Percentiles rank a stretch among this genome's conserved stretches.
Evolutionary conservation across 805 yeast species (phyloP).

Genomic region (Tetrapisispora arboricola): DNA sequence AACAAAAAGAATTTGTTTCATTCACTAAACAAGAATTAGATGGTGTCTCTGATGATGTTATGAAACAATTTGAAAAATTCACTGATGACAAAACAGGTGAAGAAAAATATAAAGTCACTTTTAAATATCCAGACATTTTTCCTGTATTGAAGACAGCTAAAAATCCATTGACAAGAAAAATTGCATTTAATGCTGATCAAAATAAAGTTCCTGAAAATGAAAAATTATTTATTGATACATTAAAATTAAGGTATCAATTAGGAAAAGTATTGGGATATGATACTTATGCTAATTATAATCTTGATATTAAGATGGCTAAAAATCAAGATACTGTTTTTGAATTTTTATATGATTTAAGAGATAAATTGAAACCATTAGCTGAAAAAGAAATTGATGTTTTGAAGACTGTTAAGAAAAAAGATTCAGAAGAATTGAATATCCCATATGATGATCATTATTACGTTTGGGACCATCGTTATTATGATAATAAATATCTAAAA

Average conservation of each 20-base stretch:
- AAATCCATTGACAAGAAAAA: constrained; percentile 51
- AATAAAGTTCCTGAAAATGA: constrained; percentile 59
- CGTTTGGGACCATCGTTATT: constrained; percentile 68
- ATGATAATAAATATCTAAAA: constrained; percentile 56
- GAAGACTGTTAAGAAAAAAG: constrained; percentile 42
- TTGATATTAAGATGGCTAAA: constrained; percentile 79
- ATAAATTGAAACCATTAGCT: constrained; percentile 52
- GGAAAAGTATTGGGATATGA: constrained; percentile 58
- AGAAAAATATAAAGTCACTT: constrained; percentile 51
- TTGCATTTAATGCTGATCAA: constrained; percentile 57
- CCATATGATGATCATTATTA: constrained; percentile 36
- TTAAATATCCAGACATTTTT: constrained; percentile 68
- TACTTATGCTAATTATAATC: constrained; percentile 56
- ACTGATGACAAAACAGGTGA: constrained; percentile 33
- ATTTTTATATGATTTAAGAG: constrained; percentile 53
- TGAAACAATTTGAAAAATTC: constrained; percentile 44
- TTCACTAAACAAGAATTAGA: constrained; percentile 57
- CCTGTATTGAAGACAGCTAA: constrained; percentile 72
- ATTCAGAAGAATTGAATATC: constrained; percentile 37
- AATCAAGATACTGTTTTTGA: constrained; percentile 45
- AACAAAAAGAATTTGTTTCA: constrained; percentile 49
- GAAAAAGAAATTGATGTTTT: constrained; percentile 41
- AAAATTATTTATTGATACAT: constrained; percentile 46
- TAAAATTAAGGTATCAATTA: constrained; percentile 49
- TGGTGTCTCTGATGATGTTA: constrained; percentile 61